Evolutionary conservation across 202 grass and related monocot genomes (phyloP), one percentile per base, ranked within the genome.

Genomic region (Miscanthus sacchariflorus): DNA sequence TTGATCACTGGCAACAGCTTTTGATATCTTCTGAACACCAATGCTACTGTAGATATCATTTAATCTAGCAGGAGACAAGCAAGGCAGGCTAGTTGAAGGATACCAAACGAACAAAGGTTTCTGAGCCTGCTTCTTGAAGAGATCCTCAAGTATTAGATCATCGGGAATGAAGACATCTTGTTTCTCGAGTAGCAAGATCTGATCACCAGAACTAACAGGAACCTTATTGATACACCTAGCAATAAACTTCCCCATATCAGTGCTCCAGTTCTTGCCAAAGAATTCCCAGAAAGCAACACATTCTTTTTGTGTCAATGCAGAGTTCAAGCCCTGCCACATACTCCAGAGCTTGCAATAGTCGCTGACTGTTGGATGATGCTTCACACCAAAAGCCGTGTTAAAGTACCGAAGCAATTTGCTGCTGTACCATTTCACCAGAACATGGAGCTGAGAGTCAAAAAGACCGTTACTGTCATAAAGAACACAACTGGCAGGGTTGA

Each of bases 161-260:
- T 85, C 85, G 0, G 85, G 85, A 70, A 91, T 88, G 76, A 91
- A 91, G 27, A 85, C 76, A 85, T 91, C 76, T 61, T 71, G 44
- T 70, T 81, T 91, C 9, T 77, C 17, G 11, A 72, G 33, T 13
- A 91, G 76, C 12, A 85, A 23, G 19, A 85, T 81, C 46, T 40
- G 59, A 77, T 81, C 28, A 18, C 58, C 68, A 27, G n/a, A 50
- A 27, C 30, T 28, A 12, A 52, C 90, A 24, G 85, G 90, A 43
- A 91, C 69, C 45, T 91, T 85, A 24, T 38, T 9, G 4, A 88
- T 9, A 74, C 12, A 81, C 1, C 0, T 46, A 56, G 35, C 6
- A 5, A 91, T 50, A 50, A 48, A 24, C 64, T 71, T 88, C 28
- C 21, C 48, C 3, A 35, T 70, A 18, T 81, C 46, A 5, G 36